These are phyloP conservation scores for Phytophthora gonapodyides DNA, from an alignment of 352 stramenopile genomes.

Conservation along the genomic window DNA sequence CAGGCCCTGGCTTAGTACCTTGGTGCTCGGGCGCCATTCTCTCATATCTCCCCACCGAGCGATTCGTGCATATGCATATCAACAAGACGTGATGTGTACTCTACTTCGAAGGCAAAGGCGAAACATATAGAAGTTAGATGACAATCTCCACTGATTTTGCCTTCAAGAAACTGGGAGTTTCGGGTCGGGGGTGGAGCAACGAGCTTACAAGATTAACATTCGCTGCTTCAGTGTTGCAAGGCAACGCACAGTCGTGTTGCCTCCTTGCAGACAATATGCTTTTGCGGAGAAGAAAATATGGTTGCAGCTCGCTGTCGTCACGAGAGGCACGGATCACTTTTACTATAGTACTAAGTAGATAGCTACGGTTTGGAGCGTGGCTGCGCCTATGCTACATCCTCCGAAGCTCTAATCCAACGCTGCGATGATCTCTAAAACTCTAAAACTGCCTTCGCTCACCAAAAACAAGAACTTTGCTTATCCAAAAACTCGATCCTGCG, in stretches of 20 bases:
- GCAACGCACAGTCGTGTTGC: background rate
- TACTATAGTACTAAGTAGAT: too few relatives aligned
- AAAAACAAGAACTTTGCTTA: background rate
- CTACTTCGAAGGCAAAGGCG: too few relatives aligned
- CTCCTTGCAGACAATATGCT: conserved; percentile 22
- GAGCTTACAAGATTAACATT: background rate
- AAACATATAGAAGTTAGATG: too few relatives aligned
- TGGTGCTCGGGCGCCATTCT: too few relatives aligned
- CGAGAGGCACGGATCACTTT: conserved; percentile 4
- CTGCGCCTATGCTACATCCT: conserved; percentile 14
- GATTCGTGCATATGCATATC: too few relatives aligned
- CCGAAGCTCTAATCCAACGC: background rate
- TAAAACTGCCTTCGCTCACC: too few relatives aligned
- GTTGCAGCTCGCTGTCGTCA: conserved; percentile 5
- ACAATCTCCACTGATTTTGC: too few relatives aligned
- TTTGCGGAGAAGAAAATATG: conserved; percentile 15
- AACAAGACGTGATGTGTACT: too few relatives aligned
- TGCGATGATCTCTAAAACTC: too few relatives aligned
- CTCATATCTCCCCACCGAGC: too few relatives aligned
- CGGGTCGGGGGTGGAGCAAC: background rate
- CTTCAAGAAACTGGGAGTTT: too few relatives aligned
- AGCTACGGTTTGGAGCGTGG: background rate
- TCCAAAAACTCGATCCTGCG: conserved; percentile 1
- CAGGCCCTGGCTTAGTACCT: too few relatives aligned
- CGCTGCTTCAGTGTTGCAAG: conserved; percentile 3